Evolutionary conservation across 352 stramenopile genomes (phyloP), one percentile per base, ranked within the genome.

Genomic region (Chrysophaeum taylorii): DNA sequence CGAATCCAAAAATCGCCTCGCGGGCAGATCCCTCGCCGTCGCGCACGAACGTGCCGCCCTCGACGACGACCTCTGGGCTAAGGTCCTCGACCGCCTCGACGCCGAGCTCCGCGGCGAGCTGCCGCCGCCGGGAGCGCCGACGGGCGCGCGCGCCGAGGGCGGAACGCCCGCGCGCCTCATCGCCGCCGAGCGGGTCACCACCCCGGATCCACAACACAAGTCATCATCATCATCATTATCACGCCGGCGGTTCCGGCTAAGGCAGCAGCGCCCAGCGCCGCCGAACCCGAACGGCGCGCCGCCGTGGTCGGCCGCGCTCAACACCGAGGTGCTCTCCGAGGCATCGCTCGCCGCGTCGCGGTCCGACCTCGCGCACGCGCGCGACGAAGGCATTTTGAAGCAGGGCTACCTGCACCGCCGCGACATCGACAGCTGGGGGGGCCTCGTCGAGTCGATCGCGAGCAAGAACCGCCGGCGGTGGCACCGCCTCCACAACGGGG

Each of bases 351-450:
- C 12, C 12, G 57, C 57, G 12, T 25, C 5, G 14, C 57, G 57
- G 14, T 2, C 33, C 33, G 57, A 66, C 57, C 35, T 66, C 33
- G 57, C 57, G 2, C 57, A 66, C 57, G 57, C 57, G 2, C 57
- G 57, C 33, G 57, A 66, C 57, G 57, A 45, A 16, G 57, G 36
- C 33, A 25, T 66, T 1, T 36, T 66, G 33, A 66, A 66, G 57
- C 57, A 66, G 57, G 57, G 57, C 57, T 66, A 66, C 57, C 57
- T 66, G 2, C 57, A 66, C 57, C 14, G 52, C 27, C 52, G 52
- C 52, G 52, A 38, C 52, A 33, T 41, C 52, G 52, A 12, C n/a
- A n/a, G n/a, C n/a, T n/a, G n/a, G n/a, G n/a, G n/a, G n/a, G n/a
- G n/a, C n/a, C n/a, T n/a, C n/a, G n/a, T n/a, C n/a, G n/a, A n/a